Percentiles rank a stretch among this genome's conserved stretches.
phyloP scores from a whole-genome alignment of 1,284 basidiomycete species.

The Cryptococcus sp. region DNA sequence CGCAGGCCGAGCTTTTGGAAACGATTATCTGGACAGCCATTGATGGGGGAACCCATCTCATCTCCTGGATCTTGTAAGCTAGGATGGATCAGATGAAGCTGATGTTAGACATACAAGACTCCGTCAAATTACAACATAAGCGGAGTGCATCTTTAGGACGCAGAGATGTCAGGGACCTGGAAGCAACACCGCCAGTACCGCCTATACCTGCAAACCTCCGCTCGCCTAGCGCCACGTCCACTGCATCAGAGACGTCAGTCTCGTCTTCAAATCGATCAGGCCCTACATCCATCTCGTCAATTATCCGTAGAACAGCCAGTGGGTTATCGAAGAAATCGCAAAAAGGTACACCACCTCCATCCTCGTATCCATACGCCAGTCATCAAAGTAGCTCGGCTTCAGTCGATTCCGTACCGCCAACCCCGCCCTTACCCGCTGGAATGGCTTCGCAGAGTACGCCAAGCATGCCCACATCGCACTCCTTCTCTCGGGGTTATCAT shows the following conservation, averaged over 20 bases:
- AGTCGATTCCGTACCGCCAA: conserved; percentile 3
- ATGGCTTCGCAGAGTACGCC: neutral
- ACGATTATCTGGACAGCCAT: conserved; percentile 20
- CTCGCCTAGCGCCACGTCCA: conserved; percentile 21
- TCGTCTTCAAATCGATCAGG: conserved; percentile 11
- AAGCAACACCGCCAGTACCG: conserved; percentile 26
- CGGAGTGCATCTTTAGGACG: conserved; percentile 24
- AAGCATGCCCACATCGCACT: conserved; percentile 14
- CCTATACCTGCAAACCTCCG: conserved; percentile 32
- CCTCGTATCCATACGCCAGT: conserved; percentile 5
- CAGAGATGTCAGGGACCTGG: conserved; percentile 1
- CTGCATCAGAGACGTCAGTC: conserved; percentile 9
- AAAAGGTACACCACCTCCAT: conserved; percentile 20
- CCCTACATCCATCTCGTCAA: conserved; percentile 13
- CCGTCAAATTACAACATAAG: conserved; percentile 10
- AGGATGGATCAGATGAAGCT: neutral
- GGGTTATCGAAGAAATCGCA: conserved; percentile 19
- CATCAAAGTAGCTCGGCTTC: conserved; percentile 6
- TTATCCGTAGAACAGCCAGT: conserved; percentile 32
- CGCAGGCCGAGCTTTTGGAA: conserved; percentile 32
- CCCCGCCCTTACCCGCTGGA: conserved; percentile 4
- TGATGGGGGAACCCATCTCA: neutral
- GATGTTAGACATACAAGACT: conserved; percentile 1
- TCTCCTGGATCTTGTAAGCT: neutral
- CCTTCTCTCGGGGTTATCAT: conserved; percentile 40